phyloP scores from a whole-genome alignment of 257 asterid species.

The Capsicum baccatum region DNA sequence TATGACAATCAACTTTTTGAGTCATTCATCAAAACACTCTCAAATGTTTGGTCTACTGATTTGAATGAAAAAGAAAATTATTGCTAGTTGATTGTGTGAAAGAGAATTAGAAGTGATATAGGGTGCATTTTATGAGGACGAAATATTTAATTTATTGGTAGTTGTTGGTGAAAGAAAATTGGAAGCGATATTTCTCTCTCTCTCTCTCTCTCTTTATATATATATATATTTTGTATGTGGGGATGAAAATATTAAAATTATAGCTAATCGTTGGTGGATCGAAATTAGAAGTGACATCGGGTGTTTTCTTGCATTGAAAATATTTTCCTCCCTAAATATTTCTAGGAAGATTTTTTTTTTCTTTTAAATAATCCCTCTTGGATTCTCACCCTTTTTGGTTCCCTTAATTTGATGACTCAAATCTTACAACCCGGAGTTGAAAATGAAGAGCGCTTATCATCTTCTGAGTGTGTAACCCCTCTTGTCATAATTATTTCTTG shows the following conservation, averaged over 20 bases:
- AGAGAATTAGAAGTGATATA: neutral
- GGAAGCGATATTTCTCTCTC: too few relatives aligned
- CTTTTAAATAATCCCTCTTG: too few relatives aligned
- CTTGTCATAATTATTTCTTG: neutral
- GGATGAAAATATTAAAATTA: neutral
- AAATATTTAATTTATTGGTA: neutral
- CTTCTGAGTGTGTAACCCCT: too few relatives aligned
- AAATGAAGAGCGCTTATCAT: too few relatives aligned
- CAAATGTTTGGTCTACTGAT: neutral
- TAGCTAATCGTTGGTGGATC: neutral
- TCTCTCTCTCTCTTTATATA: too few relatives aligned
- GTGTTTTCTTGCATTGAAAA: neutral
- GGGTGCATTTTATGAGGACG: neutral
- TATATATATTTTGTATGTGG: too few relatives aligned
- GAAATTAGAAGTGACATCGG: neutral
- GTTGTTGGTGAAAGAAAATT: neutral
- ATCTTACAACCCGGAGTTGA: too few relatives aligned
- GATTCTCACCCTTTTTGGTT: too few relatives aligned
- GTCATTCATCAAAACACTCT: too few relatives aligned
- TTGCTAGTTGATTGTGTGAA: neutral
- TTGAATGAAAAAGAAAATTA: neutral
- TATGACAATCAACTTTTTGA: too few relatives aligned
- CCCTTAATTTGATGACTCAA: too few relatives aligned
- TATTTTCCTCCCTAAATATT: neutral
- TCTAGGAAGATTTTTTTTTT: neutral